Evolutionary conservation across 2,329 filamentous ascomycete genomes (phyloP).

Genomic region (Diaporthe australafricana): DNA sequence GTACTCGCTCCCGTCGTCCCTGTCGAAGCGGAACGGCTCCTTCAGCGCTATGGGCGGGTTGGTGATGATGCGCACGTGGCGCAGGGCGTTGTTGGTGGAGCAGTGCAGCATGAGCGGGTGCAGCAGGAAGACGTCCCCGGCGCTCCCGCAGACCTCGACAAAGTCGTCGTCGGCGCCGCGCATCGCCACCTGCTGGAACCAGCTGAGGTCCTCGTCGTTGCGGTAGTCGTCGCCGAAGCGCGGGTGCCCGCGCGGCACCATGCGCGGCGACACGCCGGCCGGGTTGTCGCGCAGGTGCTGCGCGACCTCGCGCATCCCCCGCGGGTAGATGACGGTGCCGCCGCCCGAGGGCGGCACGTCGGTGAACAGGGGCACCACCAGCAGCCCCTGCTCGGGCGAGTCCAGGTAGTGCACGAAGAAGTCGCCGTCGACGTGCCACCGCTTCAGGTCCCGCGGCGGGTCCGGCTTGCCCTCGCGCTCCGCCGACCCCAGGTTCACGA

Average conservation of each 20-base stretch:
- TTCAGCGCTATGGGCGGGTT: slow-evolving; percentile 66
- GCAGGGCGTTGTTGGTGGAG: slow-evolving; percentile 58
- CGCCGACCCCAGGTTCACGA: slow-evolving; percentile 74
- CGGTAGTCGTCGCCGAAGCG: slow-evolving; percentile 57
- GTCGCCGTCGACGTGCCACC: slow-evolving; percentile 79
- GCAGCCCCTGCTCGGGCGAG: slow-evolving; percentile 74
- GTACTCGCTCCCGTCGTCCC: slow-evolving; percentile 56
- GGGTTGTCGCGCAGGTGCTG: slow-evolving; percentile 70
- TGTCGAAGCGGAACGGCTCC: slow-evolving; percentile 64
- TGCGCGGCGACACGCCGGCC: slow-evolving; percentile 73
- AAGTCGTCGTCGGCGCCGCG: slow-evolving; percentile 55
- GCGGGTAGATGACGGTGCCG: slow-evolving; percentile 73
- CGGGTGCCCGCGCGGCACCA: slow-evolving; percentile 66
- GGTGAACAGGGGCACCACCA: slow-evolving; percentile 76
- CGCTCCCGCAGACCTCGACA: slow-evolving; percentile 64
- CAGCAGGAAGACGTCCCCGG: slow-evolving; percentile 68
- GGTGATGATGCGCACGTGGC: slow-evolving; percentile 61
- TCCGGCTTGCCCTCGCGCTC: slow-evolving; percentile 62
- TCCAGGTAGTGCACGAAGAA: slow-evolving; percentile 81
- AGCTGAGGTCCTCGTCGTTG: slow-evolving; percentile 56
- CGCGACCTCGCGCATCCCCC: slow-evolving; percentile 68
- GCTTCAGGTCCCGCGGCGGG: slow-evolving; percentile 62
- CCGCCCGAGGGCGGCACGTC: slow-evolving; percentile 71
- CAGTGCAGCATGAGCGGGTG: slow-evolving; percentile 72
- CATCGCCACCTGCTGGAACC: slow-evolving; percentile 54